These are phyloP conservation scores for Eudorina sp. DNA, from an alignment of 139 green algal species.

Conservation along the genomic window DNA sequence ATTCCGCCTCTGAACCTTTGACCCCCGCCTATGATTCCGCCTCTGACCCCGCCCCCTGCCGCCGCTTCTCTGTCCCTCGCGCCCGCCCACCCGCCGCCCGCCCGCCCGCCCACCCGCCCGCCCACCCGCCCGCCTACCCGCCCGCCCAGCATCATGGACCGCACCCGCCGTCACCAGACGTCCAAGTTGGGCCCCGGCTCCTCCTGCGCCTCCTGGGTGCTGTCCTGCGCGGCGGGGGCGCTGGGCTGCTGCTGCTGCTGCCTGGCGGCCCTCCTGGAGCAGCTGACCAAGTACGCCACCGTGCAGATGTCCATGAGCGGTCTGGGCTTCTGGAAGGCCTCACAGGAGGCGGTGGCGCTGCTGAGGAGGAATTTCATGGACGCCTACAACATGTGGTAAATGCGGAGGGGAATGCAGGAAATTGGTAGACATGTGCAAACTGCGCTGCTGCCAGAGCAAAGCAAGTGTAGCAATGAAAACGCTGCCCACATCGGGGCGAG, in stretches of 20 bases:
- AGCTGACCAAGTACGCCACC: conserved; percentile 37
- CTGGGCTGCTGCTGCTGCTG: conserved; percentile 21
- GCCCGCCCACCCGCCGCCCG: too few species aligned
- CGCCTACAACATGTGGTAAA: conserved; percentile 44
- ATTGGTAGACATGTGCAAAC: too few species aligned
- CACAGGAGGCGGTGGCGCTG: conserved; percentile 4
- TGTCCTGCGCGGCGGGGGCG: neutral
- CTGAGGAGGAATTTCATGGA: conserved; percentile 28
- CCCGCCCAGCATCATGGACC: neutral
- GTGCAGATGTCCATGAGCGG: conserved; percentile 32
- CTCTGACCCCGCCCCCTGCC: too few species aligned
- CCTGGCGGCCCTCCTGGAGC: neutral
- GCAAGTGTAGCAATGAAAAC: too few species aligned
- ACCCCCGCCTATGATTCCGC: too few species aligned
- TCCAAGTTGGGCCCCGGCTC: neutral
- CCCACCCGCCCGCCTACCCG: neutral
- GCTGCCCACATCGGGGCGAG: neutral
- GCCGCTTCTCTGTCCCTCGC: too few species aligned
- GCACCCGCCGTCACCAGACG: neutral
- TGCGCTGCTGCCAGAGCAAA: too few species aligned
- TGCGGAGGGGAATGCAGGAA: neutral
- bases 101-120: neutral
- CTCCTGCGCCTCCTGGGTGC: neutral
- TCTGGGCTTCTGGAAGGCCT: conserved; percentile 4
- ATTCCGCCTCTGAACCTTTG: too few species aligned